These are phyloP conservation scores for Syzygium aromaticum DNA, from an alignment of 345 rosid genomes.

Conservation along the genomic window DNA sequence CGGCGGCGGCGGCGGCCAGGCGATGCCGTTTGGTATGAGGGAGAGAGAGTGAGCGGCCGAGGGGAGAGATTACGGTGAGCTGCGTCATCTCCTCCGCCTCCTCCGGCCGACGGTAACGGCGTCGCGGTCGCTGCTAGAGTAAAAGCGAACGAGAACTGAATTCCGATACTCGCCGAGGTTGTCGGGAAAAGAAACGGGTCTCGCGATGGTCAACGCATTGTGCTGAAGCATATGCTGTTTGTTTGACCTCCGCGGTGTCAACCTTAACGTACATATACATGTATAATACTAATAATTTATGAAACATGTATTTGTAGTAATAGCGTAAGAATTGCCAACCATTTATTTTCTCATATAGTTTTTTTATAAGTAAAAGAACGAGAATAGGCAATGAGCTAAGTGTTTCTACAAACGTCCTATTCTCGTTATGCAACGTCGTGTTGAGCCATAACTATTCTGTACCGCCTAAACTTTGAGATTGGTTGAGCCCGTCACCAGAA, in stretches of 20 bases:
- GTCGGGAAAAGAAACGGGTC: neutral
- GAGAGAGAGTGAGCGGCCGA: neutral
- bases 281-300: no score
- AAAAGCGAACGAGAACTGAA: neutral
- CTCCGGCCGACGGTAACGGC: neutral
- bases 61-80: neutral
- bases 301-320: no score
- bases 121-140: neutral
- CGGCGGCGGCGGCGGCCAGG: neutral
- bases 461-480: rapidly evolving
- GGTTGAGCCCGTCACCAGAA: neutral
- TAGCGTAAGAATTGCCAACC: no score
- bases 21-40: neutral
- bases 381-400: no score
- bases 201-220: neutral
- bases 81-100: neutral
- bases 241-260: neutral
- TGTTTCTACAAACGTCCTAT: no score
- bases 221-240: neutral
- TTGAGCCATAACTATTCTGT: neutral
- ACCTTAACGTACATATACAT: neutral
- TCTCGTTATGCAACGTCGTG: no score
- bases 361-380: no score
- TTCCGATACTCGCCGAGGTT: neutral
- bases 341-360: no score